Percentiles rank a stretch among this genome's conserved stretches.
These are phyloP conservation scores for Simmondsia chinensis DNA, from an alignment of 148 eudicot species.

Conservation along the genomic window DNA sequence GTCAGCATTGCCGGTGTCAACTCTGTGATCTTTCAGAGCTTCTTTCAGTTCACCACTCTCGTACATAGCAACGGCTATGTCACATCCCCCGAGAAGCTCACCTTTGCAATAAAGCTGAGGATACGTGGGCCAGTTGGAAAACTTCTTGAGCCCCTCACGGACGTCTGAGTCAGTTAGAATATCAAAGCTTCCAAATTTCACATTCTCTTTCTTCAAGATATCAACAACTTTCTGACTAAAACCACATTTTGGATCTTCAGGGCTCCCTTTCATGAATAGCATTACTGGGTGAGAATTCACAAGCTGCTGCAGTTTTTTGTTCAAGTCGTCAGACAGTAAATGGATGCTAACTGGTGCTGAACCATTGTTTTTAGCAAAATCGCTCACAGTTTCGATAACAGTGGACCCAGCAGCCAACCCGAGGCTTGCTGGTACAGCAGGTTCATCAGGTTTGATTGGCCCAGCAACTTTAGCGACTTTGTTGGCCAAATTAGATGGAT, in stretches of 20 bases:
- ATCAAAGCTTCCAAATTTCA: slow-evolving; percentile 83
- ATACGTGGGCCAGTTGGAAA: slow-evolving; percentile 94
- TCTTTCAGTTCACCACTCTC: slow-evolving; percentile 79
- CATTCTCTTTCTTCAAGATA: slow-evolving; percentile 69
- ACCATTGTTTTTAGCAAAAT: slow-evolving; percentile 44
- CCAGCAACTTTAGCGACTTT: slow-evolving; percentile 89
- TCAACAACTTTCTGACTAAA: slow-evolving; percentile 80
- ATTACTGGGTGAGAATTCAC: slow-evolving; percentile 58
- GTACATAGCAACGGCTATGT: slow-evolving; percentile 75
- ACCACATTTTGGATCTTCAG: slow-evolving; percentile 81
- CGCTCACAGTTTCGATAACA: slow-evolving; percentile 63
- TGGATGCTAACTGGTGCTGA: slow-evolving; percentile 19
- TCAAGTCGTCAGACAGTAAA: slow-evolving; percentile 27
- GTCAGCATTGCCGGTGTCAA: slow-evolving; percentile 19
- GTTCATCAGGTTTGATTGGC: slow-evolving; percentile 42
- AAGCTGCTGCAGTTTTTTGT: slow-evolving; percentile 48
- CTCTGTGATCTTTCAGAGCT: slow-evolving; percentile 51
- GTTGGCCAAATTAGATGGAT: slow-evolving; percentile 87
- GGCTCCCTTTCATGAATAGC: slow-evolving; percentile 97
- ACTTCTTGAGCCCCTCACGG: slow-evolving; percentile 89
- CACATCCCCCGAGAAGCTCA: slow-evolving; percentile 89
- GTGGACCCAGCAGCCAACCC: slow-evolving; percentile 92
- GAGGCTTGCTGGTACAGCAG: slow-evolving; percentile 91
- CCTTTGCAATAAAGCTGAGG: slow-evolving; percentile 96
- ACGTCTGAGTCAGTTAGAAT: slow-evolving; percentile 59